Base-by-base conservation (phyloP, 345 rosid genomes). In the Dipteronia dyeriana region DNA sequence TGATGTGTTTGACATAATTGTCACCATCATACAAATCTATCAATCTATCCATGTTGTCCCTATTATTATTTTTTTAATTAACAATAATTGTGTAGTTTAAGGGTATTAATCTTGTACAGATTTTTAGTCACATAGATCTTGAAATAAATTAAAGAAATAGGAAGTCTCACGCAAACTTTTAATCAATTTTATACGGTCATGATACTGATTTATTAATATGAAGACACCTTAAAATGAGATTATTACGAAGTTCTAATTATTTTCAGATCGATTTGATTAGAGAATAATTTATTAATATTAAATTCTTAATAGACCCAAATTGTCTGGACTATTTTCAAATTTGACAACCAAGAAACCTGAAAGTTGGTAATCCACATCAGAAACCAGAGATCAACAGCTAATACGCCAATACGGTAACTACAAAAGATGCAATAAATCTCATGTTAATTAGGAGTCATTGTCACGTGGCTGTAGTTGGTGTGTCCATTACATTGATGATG, bases 391-490 rank as follows among this genome's bases (percentile, higher is more conserved):
- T 12, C 65, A 56, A 56, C 75, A 72, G 66, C 54, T 61, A 73
- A 73, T 43, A 17, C 26, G 43, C 19, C 63, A 20, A 59, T 59
- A 65, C 38, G 3, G 14, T 49, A 49, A n/a, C 13, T 20, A 59
- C 0, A 59, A 59, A 59, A 59, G 63, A 22, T 45, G 9, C 9
- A 17, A 25, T 62, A 2, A 56, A 62, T 17, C 9, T 47, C 14
- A 47, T 4, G 16, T 63, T 4, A 41, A 41, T 34, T 5, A 25
- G 4, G 31, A 26, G 70, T 49, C 51, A 29, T 9, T 11, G 49
- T 64, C 77, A 75, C 49, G 77, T 64, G 56, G 67, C 38, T 16
- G 68, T 0, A 12, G 16, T 22, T 72, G 59, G 4, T 62, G 22
- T 61, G 41, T 61, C 68, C 57, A 73, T 73, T 14, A 2, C 66